Conservation (phyloP, 2,329 filamentous ascomycete species). For the Microcera coccophila region DNA sequence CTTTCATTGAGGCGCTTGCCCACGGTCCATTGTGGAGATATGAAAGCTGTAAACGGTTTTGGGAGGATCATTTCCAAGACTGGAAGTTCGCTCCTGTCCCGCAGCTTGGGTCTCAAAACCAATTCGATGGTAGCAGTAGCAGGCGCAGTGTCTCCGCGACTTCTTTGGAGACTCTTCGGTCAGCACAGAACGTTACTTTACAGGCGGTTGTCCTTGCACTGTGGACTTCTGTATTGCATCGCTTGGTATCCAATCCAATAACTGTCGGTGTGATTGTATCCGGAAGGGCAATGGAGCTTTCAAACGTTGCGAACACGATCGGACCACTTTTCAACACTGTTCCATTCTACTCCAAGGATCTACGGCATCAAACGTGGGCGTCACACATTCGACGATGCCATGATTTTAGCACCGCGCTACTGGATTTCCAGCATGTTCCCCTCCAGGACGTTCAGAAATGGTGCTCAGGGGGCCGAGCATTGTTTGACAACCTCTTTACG, state of each 20-base stretch:
- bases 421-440: slow-evolving; percentile 69
- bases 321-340: slow-evolving; percentile 90
- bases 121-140: slow-evolving; percentile 5
- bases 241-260: slow-evolving; percentile 42
- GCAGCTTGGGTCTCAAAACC: slow-evolving; percentile 3
- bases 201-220: slow-evolving; percentile 73
- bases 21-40: slow-evolving; percentile 62
- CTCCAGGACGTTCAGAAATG: slow-evolving; percentile 79
- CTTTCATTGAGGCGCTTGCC: slow-evolving; percentile 64
- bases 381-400: slow-evolving; percentile 63
- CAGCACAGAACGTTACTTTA: slow-evolving; percentile 65
- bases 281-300: slow-evolving; percentile 67
- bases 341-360: slow-evolving; percentile 58
- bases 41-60: slow-evolving; percentile 54
- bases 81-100: slow-evolving; percentile 22
- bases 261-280: slow-evolving; percentile 74
- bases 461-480: slow-evolving; percentile 54
- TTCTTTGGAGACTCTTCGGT: slow-evolving; percentile 50
- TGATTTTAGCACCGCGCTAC: slow-evolving; percentile 60
- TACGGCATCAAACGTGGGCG: slow-evolving; percentile 50
- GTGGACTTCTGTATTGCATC: slow-evolving; percentile 63
- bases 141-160: slow-evolving; percentile 34
- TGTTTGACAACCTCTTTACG: slow-evolving; percentile 81
- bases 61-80: slow-evolving; percentile 54
- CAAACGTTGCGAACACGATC: slow-evolving; percentile 61